Percentiles rank a stretch among this genome's conserved stretches.
phyloP scores from a whole-genome alignment of 2,329 filamentous ascomycete species.

The Knufia fluminis region DNA sequence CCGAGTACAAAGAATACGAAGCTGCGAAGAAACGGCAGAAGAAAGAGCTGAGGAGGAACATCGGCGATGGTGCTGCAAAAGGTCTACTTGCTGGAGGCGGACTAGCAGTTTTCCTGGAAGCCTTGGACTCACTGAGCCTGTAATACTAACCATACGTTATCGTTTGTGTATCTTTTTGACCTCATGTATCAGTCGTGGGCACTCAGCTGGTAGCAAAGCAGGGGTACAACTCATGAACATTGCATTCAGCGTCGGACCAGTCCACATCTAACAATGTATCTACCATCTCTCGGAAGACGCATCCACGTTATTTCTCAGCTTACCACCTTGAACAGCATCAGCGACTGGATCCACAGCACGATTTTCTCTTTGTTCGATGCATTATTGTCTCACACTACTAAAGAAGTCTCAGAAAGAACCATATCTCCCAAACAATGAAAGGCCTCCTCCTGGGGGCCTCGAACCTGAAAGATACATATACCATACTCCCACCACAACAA shows the following conservation, averaged over 20 bases:
- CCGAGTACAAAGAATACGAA: conserved; percentile 8
- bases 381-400: too few relatives aligned
- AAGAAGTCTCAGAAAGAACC: too few relatives aligned
- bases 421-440: too few relatives aligned
- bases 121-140: conserved; percentile 29
- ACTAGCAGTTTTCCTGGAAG: conserved; percentile 32
- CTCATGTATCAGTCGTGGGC: not conserved
- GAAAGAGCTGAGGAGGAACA: conserved; percentile 23
- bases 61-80: conserved; percentile 29
- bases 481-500: too few relatives aligned
- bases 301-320: too few relatives aligned
- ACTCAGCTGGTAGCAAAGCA: not conserved
- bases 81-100: conserved; percentile 30
- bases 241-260: not conserved
- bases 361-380: too few relatives aligned
- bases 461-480: too few relatives aligned
- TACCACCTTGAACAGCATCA: too few relatives aligned
- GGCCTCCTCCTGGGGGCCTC: too few relatives aligned
- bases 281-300: too few relatives aligned
- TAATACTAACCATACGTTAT: conserved; percentile 1
- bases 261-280: not conserved
- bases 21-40: conserved; percentile 16
- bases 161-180: not conserved
- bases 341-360: too few relatives aligned
- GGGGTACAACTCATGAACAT: not conserved